Percentiles rank a stretch among this genome's conserved stretches.
Evolutionary conservation across 768 basidiomycete species (phyloP).

Genomic region (Lentinula detonsa): DNA sequence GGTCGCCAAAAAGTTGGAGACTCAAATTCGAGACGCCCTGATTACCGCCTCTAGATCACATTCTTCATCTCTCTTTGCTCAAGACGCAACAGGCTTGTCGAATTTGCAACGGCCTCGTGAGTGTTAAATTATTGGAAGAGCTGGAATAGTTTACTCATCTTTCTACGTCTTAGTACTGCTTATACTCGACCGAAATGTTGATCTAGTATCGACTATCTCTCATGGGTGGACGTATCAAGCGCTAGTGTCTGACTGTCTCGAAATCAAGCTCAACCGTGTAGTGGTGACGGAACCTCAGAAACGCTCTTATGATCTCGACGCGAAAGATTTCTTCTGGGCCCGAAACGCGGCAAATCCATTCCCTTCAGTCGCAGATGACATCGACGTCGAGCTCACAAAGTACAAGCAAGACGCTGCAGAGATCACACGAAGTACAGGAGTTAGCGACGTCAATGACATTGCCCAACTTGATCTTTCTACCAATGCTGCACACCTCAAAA

Average conservation of each 20-base stretch:
- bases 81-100: slow-evolving; percentile 78
- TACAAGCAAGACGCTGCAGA: slow-evolving; percentile 97
- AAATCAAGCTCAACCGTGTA: slow-evolving; percentile 95
- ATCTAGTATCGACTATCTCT: slow-evolving; percentile 86
- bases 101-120: slow-evolving; percentile 83
- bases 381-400: slow-evolving; percentile 84
- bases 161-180: slow-evolving; percentile 64
- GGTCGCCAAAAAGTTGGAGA: slow-evolving; percentile 95
- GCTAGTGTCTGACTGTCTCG: slow-evolving; percentile 93
- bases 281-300: slow-evolving; percentile 69
- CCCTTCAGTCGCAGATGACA: slow-evolving; percentile 97
- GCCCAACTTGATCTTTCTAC: slow-evolving; percentile 92
- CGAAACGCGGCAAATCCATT: slow-evolving; percentile 95
- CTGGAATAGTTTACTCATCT: not conserved
- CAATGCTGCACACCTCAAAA: slow-evolving; percentile 92
- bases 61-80: slow-evolving; percentile 61
- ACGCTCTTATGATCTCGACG: slow-evolving; percentile 89
- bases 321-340: slow-evolving; percentile 99
- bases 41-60: slow-evolving; percentile 64
- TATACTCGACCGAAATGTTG: slow-evolving; percentile 91
- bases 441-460: slow-evolving; percentile 94
- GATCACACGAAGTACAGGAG: slow-evolving; percentile 92
- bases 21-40: slow-evolving; percentile 83
- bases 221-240: slow-evolving; percentile 99
- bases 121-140: slow-evolving; percentile 17